phyloP scores from a whole-genome alignment of 2,329 filamentous ascomycete genomes.

The Parastagonospora avenae region DNA sequence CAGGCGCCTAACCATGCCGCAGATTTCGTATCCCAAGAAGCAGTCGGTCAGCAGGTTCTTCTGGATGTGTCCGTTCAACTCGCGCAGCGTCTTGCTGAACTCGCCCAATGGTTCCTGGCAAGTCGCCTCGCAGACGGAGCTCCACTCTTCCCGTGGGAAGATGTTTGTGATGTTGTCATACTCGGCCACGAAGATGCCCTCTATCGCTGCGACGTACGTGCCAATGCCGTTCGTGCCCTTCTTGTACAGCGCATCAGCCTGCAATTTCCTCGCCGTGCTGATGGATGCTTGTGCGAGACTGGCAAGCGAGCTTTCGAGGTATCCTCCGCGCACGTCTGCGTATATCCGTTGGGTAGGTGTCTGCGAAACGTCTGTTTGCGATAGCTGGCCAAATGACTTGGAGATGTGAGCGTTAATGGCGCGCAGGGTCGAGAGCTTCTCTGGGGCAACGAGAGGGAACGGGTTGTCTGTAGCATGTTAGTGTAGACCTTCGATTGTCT shows the following conservation, averaged over 20 bases:
- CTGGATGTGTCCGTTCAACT: constrained; percentile 89
- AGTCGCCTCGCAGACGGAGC: constrained; percentile 75
- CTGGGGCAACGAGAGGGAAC: constrained; percentile 80
- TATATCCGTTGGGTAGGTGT: constrained; percentile 82
- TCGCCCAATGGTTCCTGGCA: constrained; percentile 79
- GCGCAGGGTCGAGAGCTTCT: constrained; percentile 75
- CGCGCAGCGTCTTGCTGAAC: constrained; percentile 81
- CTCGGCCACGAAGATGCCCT: constrained; percentile 84
- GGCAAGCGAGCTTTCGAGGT: constrained; percentile 79
- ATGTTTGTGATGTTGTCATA: constrained; percentile 89
- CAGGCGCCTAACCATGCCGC: constrained; percentile 82
- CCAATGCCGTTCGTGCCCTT: constrained; percentile 89
- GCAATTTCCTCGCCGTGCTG: constrained; percentile 76
- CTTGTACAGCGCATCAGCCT: constrained; percentile 80
- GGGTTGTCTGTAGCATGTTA: constrained; percentile 58
- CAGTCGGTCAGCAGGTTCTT: constrained; percentile 87
- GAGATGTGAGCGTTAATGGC: constrained; percentile 80
- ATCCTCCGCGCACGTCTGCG: constrained; percentile 82
- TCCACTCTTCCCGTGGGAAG: constrained; percentile 86
- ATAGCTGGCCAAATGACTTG: constrained; percentile 58
- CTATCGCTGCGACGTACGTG: constrained; percentile 84
- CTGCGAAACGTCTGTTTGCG: constrained; percentile 57
- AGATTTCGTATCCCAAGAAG: constrained; percentile 92
- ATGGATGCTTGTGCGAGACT: constrained; percentile 84
- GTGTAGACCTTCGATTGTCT: neutral